Evolutionary conservation across 177 flowering plant species (phyloP), one percentile per base, ranked within the genome.

Genomic region (Telopea speciosissima): DNA sequence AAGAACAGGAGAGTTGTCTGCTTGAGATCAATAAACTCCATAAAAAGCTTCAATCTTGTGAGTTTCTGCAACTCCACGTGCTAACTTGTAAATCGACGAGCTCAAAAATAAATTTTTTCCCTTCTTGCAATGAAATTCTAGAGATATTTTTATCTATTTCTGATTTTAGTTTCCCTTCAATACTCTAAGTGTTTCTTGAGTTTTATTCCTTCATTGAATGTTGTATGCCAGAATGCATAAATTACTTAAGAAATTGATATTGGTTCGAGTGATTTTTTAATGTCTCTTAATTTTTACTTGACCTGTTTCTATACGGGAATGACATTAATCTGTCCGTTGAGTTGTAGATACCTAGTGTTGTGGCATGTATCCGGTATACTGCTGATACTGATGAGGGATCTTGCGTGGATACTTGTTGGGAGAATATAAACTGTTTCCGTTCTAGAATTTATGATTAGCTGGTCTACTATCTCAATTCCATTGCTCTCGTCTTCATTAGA

Each of bases 11-110:
- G 16, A 91, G 83, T 0, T 84, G 86, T 24, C 73, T 89, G 17
- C 1, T 60, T 28, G 97, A 94, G 73, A 94, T 94, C 82, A 92
- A 94, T 70, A 92, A 92, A 85, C 74, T 94, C 78, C 97, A 94
- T 68, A 92, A 92, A 75, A 92, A 87, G 85, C 90, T 92, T 13
- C 95, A 84, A 81, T 71, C 91, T 3, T 81, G 98, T 94, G 24
- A 73, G 87, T 83, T 49, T 71, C 36, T 68, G 22, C 11, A 44
- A 11, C 63, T 64, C 5, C 59, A n/a, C 3, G 40, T 21, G 25
- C 42, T 31, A 33, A 59, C 62, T 28, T 31, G 33, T 31, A 31
- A 49, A 56, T 44, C n/a, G 58, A 73, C 10, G 13, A 13, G 61
- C 65, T 68, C 5, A 45, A 8, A n/a, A n/a, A n/a, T n/a, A n/a